Evolutionary conservation across 176 grass and related monocot genomes (phyloP), one percentile per base, ranked within the genome.

Genomic region (Phragmites australis): DNA sequence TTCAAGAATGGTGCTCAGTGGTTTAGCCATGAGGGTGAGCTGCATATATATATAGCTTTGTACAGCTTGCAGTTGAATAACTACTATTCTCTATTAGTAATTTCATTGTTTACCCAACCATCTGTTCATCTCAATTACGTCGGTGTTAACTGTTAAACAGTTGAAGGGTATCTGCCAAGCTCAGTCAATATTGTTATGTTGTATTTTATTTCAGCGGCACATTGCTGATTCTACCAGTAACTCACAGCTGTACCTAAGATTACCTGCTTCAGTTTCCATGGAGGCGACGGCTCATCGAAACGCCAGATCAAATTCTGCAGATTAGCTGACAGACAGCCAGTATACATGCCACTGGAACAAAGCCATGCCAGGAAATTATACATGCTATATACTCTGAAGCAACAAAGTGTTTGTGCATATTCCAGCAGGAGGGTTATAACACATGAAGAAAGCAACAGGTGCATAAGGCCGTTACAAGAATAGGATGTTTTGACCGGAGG

Each of bases 361-460:
- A 76, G 21, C 34, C 9, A 42, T 85, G n/a, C 15, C 48, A 14
- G 17, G 58, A 46, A 73, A 79, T 86, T 80, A 74, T 74, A 72
- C 74, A 55, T 48, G 63, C 40, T 82, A 76, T 87, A 61, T 87
- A 82, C 70, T 87, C 22, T 49, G 30, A 69, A 81, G 71, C 70
- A 70, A 40, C 51, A 60, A 45, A 79, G 75, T 51, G 61, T 50
- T 66, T 68, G 78, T 25, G 70, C 78, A 51, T 60, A 74, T 60
- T 46, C 70, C 71, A 62, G 52, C 62, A 69, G 31, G 64, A 52
- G 83, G 67, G 42, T 79, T 37, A 68, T 76, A 59, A 62, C 71
- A 85, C 83, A 76, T 62, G 41, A 68, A 68, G 53, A 87, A 43
- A 44, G 52, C 62, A 69, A 53, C 43, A 81, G 62, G 50, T 49